These are phyloP conservation scores for Cylindrodendrum hubeiense DNA, from an alignment of 2,329 filamentous ascomycete species.

Conservation along the genomic window DNA sequence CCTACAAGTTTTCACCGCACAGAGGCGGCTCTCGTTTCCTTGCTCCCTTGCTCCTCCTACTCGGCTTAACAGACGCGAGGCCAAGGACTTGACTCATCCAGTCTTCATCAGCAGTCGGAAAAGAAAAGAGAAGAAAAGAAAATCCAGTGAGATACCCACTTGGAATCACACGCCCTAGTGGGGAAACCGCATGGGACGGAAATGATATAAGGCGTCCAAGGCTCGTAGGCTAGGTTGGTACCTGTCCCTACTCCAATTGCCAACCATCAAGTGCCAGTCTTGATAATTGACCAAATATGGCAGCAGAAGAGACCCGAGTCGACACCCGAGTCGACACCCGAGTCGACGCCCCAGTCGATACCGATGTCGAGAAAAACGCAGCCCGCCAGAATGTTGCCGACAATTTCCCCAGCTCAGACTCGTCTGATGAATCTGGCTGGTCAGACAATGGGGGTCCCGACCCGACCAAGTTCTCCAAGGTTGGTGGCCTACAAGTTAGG, in stretches of 20 bases:
- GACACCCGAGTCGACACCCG: constrained; percentile 26
- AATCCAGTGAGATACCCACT: background rate
- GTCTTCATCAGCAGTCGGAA: background rate
- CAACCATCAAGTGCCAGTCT: background rate
- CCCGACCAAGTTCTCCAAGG: constrained; percentile 48
- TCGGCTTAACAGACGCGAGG: background rate
- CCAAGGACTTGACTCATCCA: background rate
- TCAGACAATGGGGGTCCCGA: constrained; percentile 39
- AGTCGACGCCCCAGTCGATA: constrained; percentile 20
- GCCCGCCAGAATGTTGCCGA: constrained; percentile 2
- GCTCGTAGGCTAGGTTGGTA: background rate
- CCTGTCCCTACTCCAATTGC: too few relatives aligned
- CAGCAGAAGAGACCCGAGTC: constrained; percentile 21
- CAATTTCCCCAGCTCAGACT: constrained; percentile 27
- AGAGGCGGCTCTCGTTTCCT: background rate
- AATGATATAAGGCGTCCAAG: background rate
- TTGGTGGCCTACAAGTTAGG: constrained; percentile 27
- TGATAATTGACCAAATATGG: constrained; percentile 16
- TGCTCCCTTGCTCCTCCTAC: too few relatives aligned
- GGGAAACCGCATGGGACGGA: background rate
- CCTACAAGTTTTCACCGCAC: background rate
- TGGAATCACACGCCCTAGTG: background rate
- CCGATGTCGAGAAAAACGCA: constrained; percentile 19
- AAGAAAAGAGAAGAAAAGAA: background rate
- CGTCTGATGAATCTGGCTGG: constrained; percentile 34